These are phyloP conservation scores for Chaetomium cochliodes DNA, from an alignment of 495 filamentous ascomycete species.

Conservation along the genomic window DNA sequence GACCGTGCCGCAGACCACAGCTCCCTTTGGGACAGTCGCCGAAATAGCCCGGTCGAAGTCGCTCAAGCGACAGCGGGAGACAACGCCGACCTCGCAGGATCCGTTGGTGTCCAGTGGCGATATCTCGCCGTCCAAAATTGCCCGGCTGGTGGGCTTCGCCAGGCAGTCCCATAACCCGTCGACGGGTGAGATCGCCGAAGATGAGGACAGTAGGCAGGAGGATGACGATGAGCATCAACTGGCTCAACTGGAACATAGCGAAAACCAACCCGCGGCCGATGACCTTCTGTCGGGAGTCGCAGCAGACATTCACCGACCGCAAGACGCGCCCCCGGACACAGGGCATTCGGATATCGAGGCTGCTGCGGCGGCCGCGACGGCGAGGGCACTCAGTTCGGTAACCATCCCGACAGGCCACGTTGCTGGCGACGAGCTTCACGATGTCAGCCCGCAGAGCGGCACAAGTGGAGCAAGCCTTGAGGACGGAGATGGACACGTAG, in stretches of 20 bases:
- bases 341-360: constrained; percentile 34
- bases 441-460: constrained; percentile 44
- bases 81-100: constrained; percentile 44
- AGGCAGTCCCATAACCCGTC: constrained; percentile 47
- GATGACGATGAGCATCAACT: constrained; percentile 47
- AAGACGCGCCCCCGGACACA: constrained; percentile 43
- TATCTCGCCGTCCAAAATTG: constrained; percentile 53
- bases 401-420: constrained; percentile 37
- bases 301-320: constrained; percentile 53
- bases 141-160: constrained; percentile 48
- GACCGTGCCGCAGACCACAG: constrained; percentile 31
- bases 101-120: constrained; percentile 40
- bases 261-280: constrained; percentile 48
- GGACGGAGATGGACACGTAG: constrained; percentile 38
- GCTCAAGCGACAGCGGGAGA: constrained; percentile 51
- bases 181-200: constrained; percentile 57
- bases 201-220: constrained; percentile 52
- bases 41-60: constrained; percentile 42
- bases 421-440: constrained; percentile 35
- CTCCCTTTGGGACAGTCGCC: constrained; percentile 32
- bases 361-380: constrained; percentile 35
- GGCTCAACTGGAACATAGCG: constrained; percentile 43
- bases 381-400: constrained; percentile 35
- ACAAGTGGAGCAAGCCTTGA: constrained; percentile 40
- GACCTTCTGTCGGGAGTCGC: constrained; percentile 54